Conservation (phyloP, 371 early-diverging fungal genomes). For the Amoeboaphelidium protococcarum region DNA sequence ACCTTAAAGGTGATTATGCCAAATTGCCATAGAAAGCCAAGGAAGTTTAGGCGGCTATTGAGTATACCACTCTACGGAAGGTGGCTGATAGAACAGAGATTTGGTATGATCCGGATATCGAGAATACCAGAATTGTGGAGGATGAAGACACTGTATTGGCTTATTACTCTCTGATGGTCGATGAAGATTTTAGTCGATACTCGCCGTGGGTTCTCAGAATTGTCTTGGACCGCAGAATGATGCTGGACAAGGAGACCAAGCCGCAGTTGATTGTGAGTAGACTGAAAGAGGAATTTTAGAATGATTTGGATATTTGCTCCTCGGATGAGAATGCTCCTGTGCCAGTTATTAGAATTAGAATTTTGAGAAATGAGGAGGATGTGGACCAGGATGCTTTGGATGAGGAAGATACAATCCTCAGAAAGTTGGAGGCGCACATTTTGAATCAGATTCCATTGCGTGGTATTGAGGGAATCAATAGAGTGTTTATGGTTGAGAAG, state of each 20-base stretch:
- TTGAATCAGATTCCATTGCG: slow-evolving; percentile 58
- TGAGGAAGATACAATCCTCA: slow-evolving; percentile 73
- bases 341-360: slow-evolving; percentile 71
- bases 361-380: slow-evolving; percentile 22
- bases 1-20: slow-evolving; percentile 44
- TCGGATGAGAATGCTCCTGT: slow-evolving; percentile 80
- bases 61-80: slow-evolving; percentile 68
- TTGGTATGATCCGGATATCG: slow-evolving; percentile 88
- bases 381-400: slow-evolving; percentile 26
- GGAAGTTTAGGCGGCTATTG: slow-evolving; percentile 63
- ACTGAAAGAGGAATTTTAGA: slow-evolving; percentile 33
- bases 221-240: slow-evolving; percentile 46
- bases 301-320: slow-evolving; percentile 49
- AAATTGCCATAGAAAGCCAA: slow-evolving; percentile 62
- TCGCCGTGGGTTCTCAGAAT: slow-evolving; percentile 93
- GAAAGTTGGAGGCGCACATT: slow-evolving; percentile 54
- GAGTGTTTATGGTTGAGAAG: slow-evolving; percentile 71
- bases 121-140: slow-evolving; percentile 53
- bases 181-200: slow-evolving; percentile 24
- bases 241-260: slow-evolving; percentile 73
- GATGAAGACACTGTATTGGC: slow-evolving; percentile 80
- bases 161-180: slow-evolving; percentile 68
- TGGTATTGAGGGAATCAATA: slow-evolving; percentile 66
- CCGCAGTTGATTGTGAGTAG: slow-evolving; percentile 40
- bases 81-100: slow-evolving; percentile 70